Percentiles rank a stretch among this genome's conserved stretches.
These are phyloP conservation scores for Colletotrichum endophyticum DNA, from an alignment of 2,329 filamentous ascomycete genomes.

Conservation along the genomic window DNA sequence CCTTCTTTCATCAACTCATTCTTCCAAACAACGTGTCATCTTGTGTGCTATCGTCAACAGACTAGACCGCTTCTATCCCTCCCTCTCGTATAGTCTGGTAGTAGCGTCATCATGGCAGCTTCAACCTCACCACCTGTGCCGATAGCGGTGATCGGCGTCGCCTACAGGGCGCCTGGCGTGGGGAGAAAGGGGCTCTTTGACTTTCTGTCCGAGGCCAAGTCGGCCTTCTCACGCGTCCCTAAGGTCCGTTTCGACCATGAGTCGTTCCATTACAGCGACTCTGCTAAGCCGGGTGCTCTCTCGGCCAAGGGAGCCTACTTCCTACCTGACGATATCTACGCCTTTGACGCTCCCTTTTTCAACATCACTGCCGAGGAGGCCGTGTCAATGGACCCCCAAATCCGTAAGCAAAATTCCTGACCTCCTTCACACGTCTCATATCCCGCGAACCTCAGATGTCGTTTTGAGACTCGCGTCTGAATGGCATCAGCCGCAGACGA, in stretches of 20 bases:
- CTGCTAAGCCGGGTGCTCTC: background rate
- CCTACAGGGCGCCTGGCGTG: background rate
- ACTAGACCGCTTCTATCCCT: background rate
- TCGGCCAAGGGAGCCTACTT: background rate
- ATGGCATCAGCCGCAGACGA: background rate
- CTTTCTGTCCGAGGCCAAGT: background rate
- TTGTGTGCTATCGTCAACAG: background rate
- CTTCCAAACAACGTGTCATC: background rate
- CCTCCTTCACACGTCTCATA: background rate
- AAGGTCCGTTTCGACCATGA: background rate
- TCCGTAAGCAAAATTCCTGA: rapidly evolving
- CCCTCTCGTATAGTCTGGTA: background rate
- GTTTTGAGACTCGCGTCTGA: background rate
- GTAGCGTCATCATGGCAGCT: background rate
- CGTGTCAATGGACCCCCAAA: background rate
- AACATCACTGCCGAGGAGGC: background rate
- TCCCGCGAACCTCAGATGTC: background rate
- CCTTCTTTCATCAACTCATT: background rate
- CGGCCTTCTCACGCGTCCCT: background rate
- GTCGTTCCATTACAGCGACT: background rate
- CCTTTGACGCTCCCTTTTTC: background rate
- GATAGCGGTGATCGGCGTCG: background rate
- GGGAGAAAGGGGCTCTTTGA: background rate
- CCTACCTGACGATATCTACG: background rate
- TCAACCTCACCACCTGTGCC: background rate